These are phyloP conservation scores for Plasmopara muralis DNA, from an alignment of 352 stramenopile species.

Conservation along the genomic window DNA sequence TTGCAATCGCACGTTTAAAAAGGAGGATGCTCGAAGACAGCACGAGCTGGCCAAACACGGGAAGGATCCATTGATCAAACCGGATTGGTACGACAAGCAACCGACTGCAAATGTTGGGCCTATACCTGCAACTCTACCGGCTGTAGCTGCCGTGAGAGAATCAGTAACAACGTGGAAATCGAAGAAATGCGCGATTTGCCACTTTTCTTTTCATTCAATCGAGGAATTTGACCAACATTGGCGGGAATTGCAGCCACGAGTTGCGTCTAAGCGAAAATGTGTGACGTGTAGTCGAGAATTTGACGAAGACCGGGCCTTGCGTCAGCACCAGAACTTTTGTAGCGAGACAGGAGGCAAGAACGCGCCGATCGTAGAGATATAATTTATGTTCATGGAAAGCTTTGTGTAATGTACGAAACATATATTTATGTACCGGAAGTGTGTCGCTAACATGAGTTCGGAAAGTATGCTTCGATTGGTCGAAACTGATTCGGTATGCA, in stretches of 20 bases:
- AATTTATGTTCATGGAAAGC: too few relatives aligned
- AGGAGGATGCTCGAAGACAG: conserved; percentile 65
- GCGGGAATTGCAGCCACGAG: conserved; percentile 29
- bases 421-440: too few relatives aligned
- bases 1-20: conserved; percentile 65
- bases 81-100: conserved; percentile 65
- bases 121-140: neutral
- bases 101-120: conserved; percentile 1
- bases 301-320: conserved; percentile 60
- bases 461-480: neutral
- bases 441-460: neutral
- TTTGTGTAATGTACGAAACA: too few relatives aligned
- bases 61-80: conserved; percentile 63
- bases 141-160: neutral
- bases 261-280: conserved; percentile 28
- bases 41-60: conserved; percentile 80
- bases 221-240: conserved; percentile 34
- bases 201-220: conserved; percentile 19
- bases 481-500: neutral
- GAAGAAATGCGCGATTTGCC: conserved; percentile 32
- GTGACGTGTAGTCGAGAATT: conserved; percentile 43
- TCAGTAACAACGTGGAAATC: neutral
- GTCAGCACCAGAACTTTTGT: conserved; percentile 77
- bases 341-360: neutral
- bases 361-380: too few relatives aligned